These are phyloP conservation scores for Gloeophyllum trabeum DNA, from an alignment of 768 basidiomycete species.

Conservation along the genomic window DNA sequence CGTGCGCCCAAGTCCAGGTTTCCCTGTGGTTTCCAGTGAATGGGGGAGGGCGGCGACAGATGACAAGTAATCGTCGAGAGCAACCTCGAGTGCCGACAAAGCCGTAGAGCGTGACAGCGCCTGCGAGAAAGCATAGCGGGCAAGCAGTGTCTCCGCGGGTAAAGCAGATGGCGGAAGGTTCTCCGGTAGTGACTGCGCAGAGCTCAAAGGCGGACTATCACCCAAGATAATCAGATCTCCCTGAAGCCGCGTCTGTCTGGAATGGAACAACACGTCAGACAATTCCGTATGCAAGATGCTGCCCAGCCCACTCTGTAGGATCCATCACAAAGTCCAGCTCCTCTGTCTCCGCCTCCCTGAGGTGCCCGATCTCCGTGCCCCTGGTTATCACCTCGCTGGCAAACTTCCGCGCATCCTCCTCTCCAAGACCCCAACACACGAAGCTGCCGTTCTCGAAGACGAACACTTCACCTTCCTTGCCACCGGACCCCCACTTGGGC, in stretches of 20 bases:
- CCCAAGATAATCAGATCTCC: constrained; percentile 91
- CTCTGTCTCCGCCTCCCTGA: constrained; percentile 71
- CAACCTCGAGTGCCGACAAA: constrained; percentile 77
- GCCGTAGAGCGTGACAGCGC: constrained; percentile 85
- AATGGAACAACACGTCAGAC: no score
- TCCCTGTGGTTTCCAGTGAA: constrained; percentile 66
- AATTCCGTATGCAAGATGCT: background rate
- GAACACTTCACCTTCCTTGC: constrained; percentile 70
- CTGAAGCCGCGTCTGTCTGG: constrained; percentile 75
- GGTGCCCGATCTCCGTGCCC: constrained; percentile 47
- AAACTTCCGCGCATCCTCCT: constrained; percentile 64
- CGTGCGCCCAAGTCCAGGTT: constrained; percentile 69
- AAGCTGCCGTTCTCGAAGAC: constrained; percentile 83
- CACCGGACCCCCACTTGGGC: constrained; percentile 50
- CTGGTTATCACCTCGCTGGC: constrained; percentile 46
- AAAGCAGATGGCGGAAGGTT: constrained; percentile 39
- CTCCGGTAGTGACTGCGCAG: constrained; percentile 30
- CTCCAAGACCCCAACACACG: constrained; percentile 83
- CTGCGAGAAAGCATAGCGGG: constrained; percentile 87
- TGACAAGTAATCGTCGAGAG: constrained; percentile 73
- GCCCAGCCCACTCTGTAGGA: constrained; percentile 62
- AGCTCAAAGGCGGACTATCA: constrained; percentile 46
- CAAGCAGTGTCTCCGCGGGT: constrained; percentile 64
- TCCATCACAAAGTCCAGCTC: constrained; percentile 91
- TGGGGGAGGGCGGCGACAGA: constrained; percentile 76